phyloP scores from a whole-genome alignment of 345 rosid genomes.

The Anastatica hierochuntica region DNA sequence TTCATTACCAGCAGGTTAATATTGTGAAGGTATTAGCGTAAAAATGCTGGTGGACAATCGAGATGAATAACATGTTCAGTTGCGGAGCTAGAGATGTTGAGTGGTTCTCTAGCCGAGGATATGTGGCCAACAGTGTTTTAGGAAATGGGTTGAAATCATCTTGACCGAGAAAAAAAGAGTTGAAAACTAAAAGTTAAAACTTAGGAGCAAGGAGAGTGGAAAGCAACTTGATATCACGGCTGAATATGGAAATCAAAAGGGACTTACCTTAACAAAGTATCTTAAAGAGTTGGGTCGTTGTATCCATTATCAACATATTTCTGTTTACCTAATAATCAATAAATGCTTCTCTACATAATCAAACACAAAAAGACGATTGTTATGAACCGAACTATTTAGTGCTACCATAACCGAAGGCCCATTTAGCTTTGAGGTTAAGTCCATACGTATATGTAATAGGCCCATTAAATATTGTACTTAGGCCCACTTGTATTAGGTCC shows the following conservation, averaged over 20 bases:
- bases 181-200: conserved; percentile 5
- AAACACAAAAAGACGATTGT: too few relatives aligned
- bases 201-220: too few relatives aligned
- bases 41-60: conserved; percentile 67
- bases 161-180: conserved; percentile 30
- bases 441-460: too few relatives aligned
- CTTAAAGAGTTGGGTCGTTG: conserved; percentile 61
- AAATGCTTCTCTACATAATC: conserved; percentile 70
- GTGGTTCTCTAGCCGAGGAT: conserved; percentile 49
- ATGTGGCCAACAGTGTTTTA: conserved; percentile 76
- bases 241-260: not conserved
- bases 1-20: conserved; percentile 63
- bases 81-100: conserved; percentile 34
- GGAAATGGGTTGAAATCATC: conserved; percentile 91
- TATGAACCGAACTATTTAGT: too few relatives aligned
- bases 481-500: too few relatives aligned
- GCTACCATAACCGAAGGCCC: too few relatives aligned
- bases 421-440: too few relatives aligned
- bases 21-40: conserved; percentile 43
- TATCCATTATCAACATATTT: conserved; percentile 68
- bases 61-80: conserved; percentile 72
- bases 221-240: too few relatives aligned
- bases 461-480: too few relatives aligned
- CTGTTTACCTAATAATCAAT: conserved; percentile 70
- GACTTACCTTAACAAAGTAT: conserved; percentile 69